Evolutionary conservation across 2,329 filamentous ascomycete genomes (phyloP).

Genomic region (Pleomassaria siparia): DNA sequence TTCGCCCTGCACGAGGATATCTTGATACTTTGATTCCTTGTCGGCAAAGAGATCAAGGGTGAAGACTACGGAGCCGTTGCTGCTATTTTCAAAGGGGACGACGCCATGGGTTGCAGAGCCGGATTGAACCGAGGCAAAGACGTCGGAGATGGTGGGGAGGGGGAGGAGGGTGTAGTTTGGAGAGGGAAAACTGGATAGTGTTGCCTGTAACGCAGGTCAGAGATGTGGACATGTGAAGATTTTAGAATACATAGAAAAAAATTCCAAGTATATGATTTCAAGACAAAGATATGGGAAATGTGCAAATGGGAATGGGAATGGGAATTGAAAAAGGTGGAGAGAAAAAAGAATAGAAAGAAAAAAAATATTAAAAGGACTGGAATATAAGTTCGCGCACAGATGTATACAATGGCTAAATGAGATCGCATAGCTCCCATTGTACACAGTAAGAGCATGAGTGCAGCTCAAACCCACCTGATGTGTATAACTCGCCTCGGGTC

Average conservation of each 20-base stretch:
- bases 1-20: conserved; percentile 78
- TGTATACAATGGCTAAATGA: too few species aligned
- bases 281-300: too few species aligned
- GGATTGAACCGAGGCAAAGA: conserved; percentile 77
- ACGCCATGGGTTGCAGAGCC: conserved; percentile 70
- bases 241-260: too few species aligned
- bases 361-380: too few species aligned
- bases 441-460: too few species aligned
- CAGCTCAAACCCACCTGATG: conserved; percentile 58
- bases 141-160: conserved; percentile 59
- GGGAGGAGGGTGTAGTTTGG: conserved; percentile 43
- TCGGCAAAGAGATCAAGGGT: conserved; percentile 89
- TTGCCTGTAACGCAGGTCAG: conserved; percentile 46
- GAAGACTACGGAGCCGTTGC: conserved; percentile 87
- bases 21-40: conserved; percentile 61
- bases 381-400: too few species aligned
- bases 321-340: too few species aligned
- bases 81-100: conserved; percentile 94
- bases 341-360: too few species aligned
- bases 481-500: conserved; percentile 67
- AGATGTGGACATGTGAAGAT: too few species aligned
- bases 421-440: too few species aligned
- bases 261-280: too few species aligned
- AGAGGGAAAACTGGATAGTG: conserved; percentile 52
- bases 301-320: too few species aligned